Conservation (phyloP, 1,284 basidiomycete species). For the Cryptococcus neoformans region DNA sequence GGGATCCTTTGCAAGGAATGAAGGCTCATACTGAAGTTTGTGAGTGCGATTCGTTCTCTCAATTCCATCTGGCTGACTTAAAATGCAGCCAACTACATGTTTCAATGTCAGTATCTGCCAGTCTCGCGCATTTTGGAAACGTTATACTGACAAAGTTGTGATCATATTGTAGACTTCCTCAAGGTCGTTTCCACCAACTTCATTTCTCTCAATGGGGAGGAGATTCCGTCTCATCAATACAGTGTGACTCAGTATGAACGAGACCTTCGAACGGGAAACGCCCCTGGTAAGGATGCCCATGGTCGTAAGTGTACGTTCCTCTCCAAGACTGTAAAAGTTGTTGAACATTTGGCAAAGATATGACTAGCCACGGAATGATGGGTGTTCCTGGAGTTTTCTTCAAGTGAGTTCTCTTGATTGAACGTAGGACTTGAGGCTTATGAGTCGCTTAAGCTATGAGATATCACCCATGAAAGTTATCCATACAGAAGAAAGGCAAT, state of each 20-base stretch:
- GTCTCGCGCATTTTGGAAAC: neutral
- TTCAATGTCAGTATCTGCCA: conserved; percentile 55
- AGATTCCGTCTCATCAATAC: conserved; percentile 64
- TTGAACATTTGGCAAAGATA: conserved; percentile 28
- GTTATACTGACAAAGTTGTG: neutral
- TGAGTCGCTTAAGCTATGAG: conserved; percentile 60
- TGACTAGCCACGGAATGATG: conserved; percentile 71
- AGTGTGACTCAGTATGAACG: conserved; percentile 95
- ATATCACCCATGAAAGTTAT: conserved; percentile 95
- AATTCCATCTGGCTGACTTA: neutral
- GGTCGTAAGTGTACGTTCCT: conserved; percentile 51
- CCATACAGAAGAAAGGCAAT: conserved; percentile 85
- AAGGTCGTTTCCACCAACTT: conserved; percentile 96
- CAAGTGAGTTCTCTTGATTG: conserved; percentile 54
- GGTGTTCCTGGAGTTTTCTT: conserved; percentile 87
- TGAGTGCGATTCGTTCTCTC: conserved; percentile 39
- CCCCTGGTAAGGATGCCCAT: conserved; percentile 57
- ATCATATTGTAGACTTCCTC: conserved; percentile 65
- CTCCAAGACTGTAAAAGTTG: neutral
- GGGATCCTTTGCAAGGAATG: conserved; percentile 77
- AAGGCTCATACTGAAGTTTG: conserved; percentile 59
- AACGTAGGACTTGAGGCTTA: conserved; percentile 3
- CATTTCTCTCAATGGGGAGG: conserved; percentile 69
- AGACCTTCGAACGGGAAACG: conserved; percentile 62
- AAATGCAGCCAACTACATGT: conserved; percentile 73